Base-by-base conservation (phyloP, 345 rosid species). In the Eucalyptus marginata region DNA sequence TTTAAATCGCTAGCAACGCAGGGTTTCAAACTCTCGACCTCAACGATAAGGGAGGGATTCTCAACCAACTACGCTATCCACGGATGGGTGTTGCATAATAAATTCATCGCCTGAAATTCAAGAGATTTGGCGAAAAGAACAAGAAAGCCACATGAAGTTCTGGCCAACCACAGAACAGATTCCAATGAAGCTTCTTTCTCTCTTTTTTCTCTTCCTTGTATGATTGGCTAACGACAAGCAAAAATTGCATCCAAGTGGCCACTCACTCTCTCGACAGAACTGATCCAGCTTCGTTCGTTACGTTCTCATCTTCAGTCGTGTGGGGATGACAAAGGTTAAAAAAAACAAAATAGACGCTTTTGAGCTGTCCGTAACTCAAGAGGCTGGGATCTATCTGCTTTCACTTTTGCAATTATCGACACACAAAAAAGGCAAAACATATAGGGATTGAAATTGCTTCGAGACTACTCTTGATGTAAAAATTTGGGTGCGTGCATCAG, bases 371-470 rank as follows among this genome's bases (percentile, higher is more conserved):
- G 27, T 36, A 18, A 76, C 27, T 36, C 83, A 20, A 2, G 27
- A 0, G 6, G 25, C 44, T 17, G 43, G 80, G 80, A 68, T 62
- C 76, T n/a, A 33, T 64, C 20, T 64, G 14, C 83, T 40, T 36
- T 36, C 83, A 76, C 83, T 76, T 36, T 36, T 36, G 83, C 83
- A 76, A 36, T 76, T 1, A 76, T 20, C 7, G 27, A 36, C 83
- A 10, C 25, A 1, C 43, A 4, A 7, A 20, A 36, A 76, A 36
- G 22, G 1, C 2, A 18, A 10, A 1, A 18, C 13, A 5, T 1
- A 17, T 5, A 17, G 43, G 44, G 44, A 4, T 20, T 64, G 76
- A n/a, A 64, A n/a, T 64, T 64, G 36, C 18, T 64, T 7, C n/a
- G 36, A 64, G 76, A 7, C 36, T 64, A 29, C 7, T 62, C 9